Evolutionary conservation across 306 rosid species (phyloP), one percentile per base, ranked within the genome.

Genomic region (Ziziphus jujuba): DNA sequence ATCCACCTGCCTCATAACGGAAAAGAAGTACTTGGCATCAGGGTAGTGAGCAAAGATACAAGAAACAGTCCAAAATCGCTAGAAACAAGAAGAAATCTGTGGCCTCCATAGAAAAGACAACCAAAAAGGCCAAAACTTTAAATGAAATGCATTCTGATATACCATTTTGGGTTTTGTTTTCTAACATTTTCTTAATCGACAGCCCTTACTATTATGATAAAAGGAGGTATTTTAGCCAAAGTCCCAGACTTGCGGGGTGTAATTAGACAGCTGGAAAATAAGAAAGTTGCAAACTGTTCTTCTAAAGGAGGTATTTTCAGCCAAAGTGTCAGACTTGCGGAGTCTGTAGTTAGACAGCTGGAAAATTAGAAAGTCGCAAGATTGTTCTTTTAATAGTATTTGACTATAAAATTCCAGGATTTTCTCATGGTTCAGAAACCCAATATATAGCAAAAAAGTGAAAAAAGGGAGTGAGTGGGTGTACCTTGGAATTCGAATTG

Each of bases 401-500:
- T 50, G 1, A 17, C 13, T 19, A 6, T 35, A 52, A 35, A 1
- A 17, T 65, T 11, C 45, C 21, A 14, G 34, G 13, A 28, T 12
- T 48, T 48, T 59, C 49, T 59, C 50, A 65, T 28, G 33, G 2
- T 28, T 28, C 33, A 28, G 33, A 4, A 28, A 28, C 3, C 2
- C 4, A 28, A 4, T 1, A 28, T 28, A 28, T 55, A 5, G 20
- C 44, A 24, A 40, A 2, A 0, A 24, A 12, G 61, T 36, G 47
- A 22, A 51, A 34, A n/a, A n/a, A 62, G 20, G 55, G 23, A 19
- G 45, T 40, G 7, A 65, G 49, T 52, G 40, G 28, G 7, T 47
- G 65, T 70, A 87, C 93, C 91, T 75, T 77, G 93, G 75, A 77
- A 82, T 65, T 73, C 81, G 52, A 81, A 70, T 31, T 61, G 76